phyloP scores from a whole-genome alignment of 805 yeast species.

The Wickerhamiella spandovensis region DNA sequence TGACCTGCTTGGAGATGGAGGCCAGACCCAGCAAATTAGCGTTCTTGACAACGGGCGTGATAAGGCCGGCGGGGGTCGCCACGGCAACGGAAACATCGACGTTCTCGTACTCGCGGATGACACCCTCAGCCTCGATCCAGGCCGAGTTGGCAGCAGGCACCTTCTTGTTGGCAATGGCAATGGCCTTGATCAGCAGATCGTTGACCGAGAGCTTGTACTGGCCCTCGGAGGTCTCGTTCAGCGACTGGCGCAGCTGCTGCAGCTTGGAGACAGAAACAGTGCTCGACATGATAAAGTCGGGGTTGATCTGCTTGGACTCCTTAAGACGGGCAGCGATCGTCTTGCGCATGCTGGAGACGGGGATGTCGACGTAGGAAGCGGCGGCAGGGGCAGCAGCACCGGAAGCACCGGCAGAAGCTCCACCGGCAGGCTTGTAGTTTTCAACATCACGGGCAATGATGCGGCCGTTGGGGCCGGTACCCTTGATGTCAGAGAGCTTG shows the following conservation, averaged over 20 bases:
- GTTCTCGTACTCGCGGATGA: slow-evolving; percentile 79
- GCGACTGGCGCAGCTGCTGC: slow-evolving; percentile 79
- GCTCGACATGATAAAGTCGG: slow-evolving; percentile 86
- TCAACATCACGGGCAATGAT: slow-evolving; percentile 88
- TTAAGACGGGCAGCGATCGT: slow-evolving; percentile 82
- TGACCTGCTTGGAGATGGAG: slow-evolving; percentile 66
- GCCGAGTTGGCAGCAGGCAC: slow-evolving; percentile 91
- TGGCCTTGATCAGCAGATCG: slow-evolving; percentile 87
- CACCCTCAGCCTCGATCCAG: slow-evolving; percentile 80
- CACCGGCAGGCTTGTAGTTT: slow-evolving; percentile 37
- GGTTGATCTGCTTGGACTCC: slow-evolving; percentile 74
- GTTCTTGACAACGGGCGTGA: slow-evolving; percentile 87
- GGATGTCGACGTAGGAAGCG: slow-evolving; percentile 65
- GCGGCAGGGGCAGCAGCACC: slow-evolving; percentile 34
- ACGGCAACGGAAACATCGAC: slow-evolving; percentile 98
- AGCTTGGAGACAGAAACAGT: slow-evolving; percentile 77
- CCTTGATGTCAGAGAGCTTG: slow-evolving; percentile 55
- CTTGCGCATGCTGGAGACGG: slow-evolving; percentile 84
- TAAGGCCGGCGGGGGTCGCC: slow-evolving; percentile 92
- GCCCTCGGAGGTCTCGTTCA: slow-evolving; percentile 75
- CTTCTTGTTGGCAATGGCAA: slow-evolving; percentile 76
- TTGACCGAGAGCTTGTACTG: slow-evolving; percentile 84
- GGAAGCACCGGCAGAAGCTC: slow-evolving; percentile 25
- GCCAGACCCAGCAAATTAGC: slow-evolving; percentile 82
- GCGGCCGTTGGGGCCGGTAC: slow-evolving; percentile 84